Conservation (phyloP, 1,139 yeast species). For the Spencermartinsiella ligniputridi region DNA sequence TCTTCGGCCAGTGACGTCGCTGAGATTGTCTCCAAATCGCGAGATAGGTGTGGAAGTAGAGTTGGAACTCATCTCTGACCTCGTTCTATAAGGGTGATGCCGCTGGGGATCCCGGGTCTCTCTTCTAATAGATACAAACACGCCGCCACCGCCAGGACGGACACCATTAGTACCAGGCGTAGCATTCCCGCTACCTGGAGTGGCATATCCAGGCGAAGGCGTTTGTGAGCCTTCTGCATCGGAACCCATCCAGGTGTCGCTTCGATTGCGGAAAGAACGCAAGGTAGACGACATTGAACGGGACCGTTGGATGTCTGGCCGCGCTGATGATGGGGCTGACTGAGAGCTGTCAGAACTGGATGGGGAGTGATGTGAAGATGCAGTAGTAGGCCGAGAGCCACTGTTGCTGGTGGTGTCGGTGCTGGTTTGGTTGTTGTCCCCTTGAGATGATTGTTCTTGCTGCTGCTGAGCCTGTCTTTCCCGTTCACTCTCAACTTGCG, state of each 20-base stretch:
- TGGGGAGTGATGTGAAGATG: not conserved
- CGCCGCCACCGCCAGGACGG: no score
- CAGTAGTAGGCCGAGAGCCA: not conserved
- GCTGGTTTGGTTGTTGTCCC: constrained; percentile 2
- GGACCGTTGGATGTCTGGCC: not conserved
- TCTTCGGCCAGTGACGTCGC: constrained; percentile 8
- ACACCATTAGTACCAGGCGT: not conserved
- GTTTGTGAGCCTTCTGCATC: constrained; percentile 2
- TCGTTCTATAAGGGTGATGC: constrained; percentile 21
- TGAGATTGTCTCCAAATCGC: not conserved
- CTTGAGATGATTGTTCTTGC: not conserved
- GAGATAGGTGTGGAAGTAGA: not conserved
- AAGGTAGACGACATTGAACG: not conserved
- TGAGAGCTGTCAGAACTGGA: not conserved
- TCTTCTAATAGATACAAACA: not conserved
- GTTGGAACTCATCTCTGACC: not conserved
- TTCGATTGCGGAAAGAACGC: not conserved
- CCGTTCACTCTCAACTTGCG: constrained; percentile 1
- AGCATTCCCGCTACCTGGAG: not conserved
- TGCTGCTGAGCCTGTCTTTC: not conserved
- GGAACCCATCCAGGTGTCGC: constrained; percentile 3
- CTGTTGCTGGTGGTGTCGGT: constrained; percentile 1
- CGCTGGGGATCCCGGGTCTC: constrained; percentile 11
- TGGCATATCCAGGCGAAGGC: not conserved
- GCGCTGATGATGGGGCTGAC: not conserved